Percentiles rank a stretch among this genome's conserved stretches.
Evolutionary conservation across 2,329 filamentous ascomycete species (phyloP).

Genomic region (Mycosphaerella arachidis): DNA sequence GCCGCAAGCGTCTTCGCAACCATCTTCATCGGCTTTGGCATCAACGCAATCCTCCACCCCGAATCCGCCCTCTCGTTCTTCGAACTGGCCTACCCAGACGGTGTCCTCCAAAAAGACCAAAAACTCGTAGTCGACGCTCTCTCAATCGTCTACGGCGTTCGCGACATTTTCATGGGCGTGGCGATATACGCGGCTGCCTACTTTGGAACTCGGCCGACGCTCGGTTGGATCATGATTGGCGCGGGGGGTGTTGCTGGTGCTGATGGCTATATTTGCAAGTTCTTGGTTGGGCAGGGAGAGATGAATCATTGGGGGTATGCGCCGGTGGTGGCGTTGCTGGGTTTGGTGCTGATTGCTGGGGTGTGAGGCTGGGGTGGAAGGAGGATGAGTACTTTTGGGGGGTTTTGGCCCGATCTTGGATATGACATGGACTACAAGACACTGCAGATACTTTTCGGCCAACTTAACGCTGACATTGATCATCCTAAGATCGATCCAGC

Average conservation of each 20-base stretch:
- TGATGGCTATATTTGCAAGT: conserved; percentile 44
- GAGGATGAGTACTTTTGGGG: neutral
- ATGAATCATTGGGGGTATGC: conserved; percentile 51
- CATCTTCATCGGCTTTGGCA: conserved; percentile 36
- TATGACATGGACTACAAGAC: neutral
- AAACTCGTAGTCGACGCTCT: conserved; percentile 41
- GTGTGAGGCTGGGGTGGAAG: neutral
- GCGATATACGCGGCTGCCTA: conserved; percentile 37
- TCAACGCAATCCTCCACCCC: conserved; percentile 39
- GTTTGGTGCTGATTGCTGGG: neutral
- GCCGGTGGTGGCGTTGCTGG: conserved; percentile 32
- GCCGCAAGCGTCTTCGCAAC: conserved; percentile 21
- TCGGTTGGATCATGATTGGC: conserved; percentile 43
- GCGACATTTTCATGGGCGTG: conserved; percentile 49
- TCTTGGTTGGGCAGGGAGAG: conserved; percentile 37
- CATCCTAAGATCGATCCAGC: neutral
- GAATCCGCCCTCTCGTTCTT: conserved; percentile 36
- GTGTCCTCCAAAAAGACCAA: conserved; percentile 24
- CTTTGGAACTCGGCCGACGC: conserved; percentile 37
- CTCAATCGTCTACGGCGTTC: conserved; percentile 45
- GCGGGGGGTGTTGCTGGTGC: conserved; percentile 41
- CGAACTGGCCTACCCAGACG: conserved; percentile 33
- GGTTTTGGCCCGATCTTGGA: neutral
- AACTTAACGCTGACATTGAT: neutral
- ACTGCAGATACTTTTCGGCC: neutral